Conservation (phyloP, 306 rosid species). For the Calophaca sinica region DNA sequence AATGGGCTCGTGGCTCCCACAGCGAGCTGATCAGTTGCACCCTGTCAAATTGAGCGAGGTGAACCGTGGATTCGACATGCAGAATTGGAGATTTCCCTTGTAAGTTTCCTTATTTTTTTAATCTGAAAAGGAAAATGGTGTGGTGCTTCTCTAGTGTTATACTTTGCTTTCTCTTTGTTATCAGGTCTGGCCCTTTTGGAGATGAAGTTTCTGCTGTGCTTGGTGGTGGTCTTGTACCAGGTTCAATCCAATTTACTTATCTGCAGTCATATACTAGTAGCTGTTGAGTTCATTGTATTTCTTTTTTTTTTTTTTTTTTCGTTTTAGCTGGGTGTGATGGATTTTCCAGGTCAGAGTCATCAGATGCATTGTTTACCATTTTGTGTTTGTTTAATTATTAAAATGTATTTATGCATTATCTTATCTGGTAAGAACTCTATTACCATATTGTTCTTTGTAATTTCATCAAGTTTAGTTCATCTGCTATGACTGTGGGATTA, state of each 20-base stretch:
- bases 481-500: constrained; percentile 24
- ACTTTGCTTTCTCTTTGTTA: constrained; percentile 40
- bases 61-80: constrained; percentile 58
- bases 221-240: constrained; percentile 98
- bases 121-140: not conserved
- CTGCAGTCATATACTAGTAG: not conserved
- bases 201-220: constrained; percentile 79
- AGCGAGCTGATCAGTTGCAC: constrained; percentile 45
- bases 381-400: not conserved
- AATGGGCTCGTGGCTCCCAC: constrained; percentile 69
- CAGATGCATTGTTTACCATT: not conserved
- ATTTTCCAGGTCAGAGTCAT: not conserved
- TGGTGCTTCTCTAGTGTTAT: constrained; percentile 19
- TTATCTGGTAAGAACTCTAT: constrained; percentile 11
- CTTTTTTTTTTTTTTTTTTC: not conserved
- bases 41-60: constrained; percentile 78
- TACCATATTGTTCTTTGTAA: not conserved
- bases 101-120: constrained; percentile 47
- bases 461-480: constrained; percentile 20
- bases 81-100: constrained; percentile 77
- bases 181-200: constrained; percentile 80
- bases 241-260: constrained; percentile 50
- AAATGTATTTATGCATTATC: not conserved
- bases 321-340: constrained; percentile 27
- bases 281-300: constrained; percentile 5